Conservation (phyloP, 2,329 filamentous ascomycete species). For the Hypoxylon sp. region DNA sequence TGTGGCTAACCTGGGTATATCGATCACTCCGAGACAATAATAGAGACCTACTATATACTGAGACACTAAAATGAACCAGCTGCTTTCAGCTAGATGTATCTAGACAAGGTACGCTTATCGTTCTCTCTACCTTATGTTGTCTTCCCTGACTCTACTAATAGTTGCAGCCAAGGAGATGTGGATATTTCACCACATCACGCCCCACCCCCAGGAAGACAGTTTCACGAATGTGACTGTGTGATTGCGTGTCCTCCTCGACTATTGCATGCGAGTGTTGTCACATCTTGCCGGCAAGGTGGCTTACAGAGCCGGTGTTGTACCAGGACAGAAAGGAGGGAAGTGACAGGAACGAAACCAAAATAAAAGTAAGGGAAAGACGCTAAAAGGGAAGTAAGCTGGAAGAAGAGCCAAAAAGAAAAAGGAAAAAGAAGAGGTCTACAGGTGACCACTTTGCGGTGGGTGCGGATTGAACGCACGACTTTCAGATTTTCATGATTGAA, state of each 20-base stretch:
- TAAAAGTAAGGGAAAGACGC: no score
- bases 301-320: not conserved
- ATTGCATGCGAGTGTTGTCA: not conserved
- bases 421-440: not conserved
- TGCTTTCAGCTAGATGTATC: not conserved
- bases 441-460: conserved; percentile 22
- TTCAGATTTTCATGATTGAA: conserved; percentile 34
- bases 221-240: not conserved
- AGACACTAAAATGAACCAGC: not conserved
- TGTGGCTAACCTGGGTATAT: conserved; percentile 15
- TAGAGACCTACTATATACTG: not conserved
- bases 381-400: not conserved
- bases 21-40: not conserved
- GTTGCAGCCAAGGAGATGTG: no score
- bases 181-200: not conserved
- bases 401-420: not conserved
- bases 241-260: not conserved
- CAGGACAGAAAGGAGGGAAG: no score
- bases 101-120: no score
- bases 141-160: no score
- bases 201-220: not conserved
- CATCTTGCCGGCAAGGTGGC: not conserved
- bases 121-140: no score
- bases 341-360: no score
- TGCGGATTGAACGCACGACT: conserved; percentile 36